Evolutionary conservation across 2,329 filamentous ascomycete species (phyloP).

Genomic region (Lizonia empirigonia): DNA sequence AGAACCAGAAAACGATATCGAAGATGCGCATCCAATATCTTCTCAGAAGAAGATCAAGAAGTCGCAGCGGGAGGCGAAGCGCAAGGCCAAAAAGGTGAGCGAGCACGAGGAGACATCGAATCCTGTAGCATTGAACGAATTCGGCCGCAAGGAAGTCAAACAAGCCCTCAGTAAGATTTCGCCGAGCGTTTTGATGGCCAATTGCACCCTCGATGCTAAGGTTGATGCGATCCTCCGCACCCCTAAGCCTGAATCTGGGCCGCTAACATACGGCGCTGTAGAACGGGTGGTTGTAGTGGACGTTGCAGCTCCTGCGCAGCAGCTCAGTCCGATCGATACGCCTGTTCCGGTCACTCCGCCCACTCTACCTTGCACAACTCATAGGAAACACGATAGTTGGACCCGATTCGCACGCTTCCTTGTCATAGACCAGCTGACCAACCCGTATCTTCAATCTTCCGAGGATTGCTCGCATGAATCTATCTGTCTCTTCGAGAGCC

Average conservation of each 20-base stretch:
- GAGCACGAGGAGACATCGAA: neutral
- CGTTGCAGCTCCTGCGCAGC: too few relatives aligned
- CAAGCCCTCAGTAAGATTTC: neutral
- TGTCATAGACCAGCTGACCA: slow-evolving; percentile 25
- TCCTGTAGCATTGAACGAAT: neutral
- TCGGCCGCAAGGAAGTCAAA: neutral
- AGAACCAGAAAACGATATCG: neutral
- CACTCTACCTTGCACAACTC: neutral
- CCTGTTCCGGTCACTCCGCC: neutral
- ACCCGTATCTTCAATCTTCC: slow-evolving; percentile 7
- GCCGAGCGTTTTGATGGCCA: neutral
- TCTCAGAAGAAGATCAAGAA: slow-evolving; percentile 37
- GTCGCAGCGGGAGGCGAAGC: slow-evolving; percentile 20
- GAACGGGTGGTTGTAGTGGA: too few relatives aligned
- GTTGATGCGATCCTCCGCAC: neutral
- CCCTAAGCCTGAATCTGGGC: neutral
- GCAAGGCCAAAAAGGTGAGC: slow-evolving; percentile 29
- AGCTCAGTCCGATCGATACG: neutral
- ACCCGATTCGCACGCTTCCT: slow-evolving; percentile 17
- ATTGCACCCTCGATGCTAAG: neutral
- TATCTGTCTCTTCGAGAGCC: slow-evolving; percentile 23
- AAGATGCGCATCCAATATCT: slow-evolving; percentile 5
- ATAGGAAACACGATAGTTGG: slow-evolving; percentile 32
- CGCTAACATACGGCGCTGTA: neutral
- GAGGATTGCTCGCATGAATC: slow-evolving; percentile 11